Evolutionary conservation across 176 grass and related monocot species (phyloP).

Genomic region (Cenchrus purpureus): DNA sequence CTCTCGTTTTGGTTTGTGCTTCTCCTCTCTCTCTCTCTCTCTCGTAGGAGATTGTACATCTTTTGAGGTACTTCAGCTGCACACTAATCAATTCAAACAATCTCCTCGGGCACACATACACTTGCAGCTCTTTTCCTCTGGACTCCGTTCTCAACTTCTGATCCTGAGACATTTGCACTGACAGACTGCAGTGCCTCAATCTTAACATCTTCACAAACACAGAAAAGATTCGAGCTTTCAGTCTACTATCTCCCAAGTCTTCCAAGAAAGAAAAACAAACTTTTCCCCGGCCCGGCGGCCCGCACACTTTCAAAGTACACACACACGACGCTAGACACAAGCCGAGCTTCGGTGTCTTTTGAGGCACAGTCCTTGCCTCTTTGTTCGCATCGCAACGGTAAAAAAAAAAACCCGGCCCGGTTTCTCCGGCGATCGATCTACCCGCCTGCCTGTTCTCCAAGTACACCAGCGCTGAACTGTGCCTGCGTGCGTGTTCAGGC

Average conservation of each 20-base stretch:
- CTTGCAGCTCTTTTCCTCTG: background rate
- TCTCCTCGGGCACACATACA: background rate
- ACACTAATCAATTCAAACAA: background rate
- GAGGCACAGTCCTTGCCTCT: background rate
- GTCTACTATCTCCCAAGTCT: conserved; percentile 3
- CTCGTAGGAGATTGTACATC: background rate
- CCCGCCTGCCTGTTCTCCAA: background rate
- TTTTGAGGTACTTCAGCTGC: conserved; percentile 6
- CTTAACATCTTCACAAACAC: too few relatives aligned
- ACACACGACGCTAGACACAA: background rate
- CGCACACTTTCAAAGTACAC: background rate
- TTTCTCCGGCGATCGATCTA: conserved; percentile 18
- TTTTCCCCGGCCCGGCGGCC: too few relatives aligned
- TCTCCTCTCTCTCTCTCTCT: too few relatives aligned
- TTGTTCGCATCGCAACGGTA: background rate
- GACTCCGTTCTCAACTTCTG: background rate
- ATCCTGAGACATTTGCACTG: background rate
- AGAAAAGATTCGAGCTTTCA: conserved; percentile 31
- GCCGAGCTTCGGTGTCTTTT: background rate
- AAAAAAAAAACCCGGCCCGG: background rate
- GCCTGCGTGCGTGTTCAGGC: background rate
- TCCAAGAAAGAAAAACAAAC: background rate
- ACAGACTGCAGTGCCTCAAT: background rate
- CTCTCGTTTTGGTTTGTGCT: background rate
- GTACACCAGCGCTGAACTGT: conserved; percentile 14